Evolutionary conservation across 805 yeast genomes (phyloP).

Genomic region (Wilhelminamyces savonicus): DNA sequence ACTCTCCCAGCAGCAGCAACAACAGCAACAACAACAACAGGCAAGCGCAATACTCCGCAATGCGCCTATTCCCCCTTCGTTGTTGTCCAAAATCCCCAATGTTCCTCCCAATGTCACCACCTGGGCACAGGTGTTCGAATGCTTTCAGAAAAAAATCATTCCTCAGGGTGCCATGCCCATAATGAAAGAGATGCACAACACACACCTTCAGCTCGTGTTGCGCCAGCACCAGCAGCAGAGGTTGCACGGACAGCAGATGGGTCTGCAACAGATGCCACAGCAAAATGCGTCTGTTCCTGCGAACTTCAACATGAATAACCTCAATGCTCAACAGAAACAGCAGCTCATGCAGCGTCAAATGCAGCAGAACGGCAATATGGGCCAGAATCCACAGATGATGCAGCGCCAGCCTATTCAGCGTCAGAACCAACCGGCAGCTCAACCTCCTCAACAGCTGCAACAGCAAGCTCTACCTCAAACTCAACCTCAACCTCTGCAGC

Average conservation of each 20-base stretch:
- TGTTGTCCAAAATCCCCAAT: slow-evolving; percentile 63
- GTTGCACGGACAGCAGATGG: slow-evolving; percentile 13
- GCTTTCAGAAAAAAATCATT: slow-evolving; percentile 51
- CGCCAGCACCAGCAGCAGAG: slow-evolving; percentile 44
- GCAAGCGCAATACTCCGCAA: slow-evolving; percentile 48
- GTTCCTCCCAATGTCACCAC: slow-evolving; percentile 74
- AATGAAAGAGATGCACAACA: slow-evolving; percentile 60
- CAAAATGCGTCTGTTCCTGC: slow-evolving; percentile 1
- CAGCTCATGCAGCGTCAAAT: slow-evolving; percentile 32
- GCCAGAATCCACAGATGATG: slow-evolving; percentile 6
- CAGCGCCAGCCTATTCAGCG: slow-evolving; percentile 17
- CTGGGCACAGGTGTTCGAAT: slow-evolving; percentile 73
- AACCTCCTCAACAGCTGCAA: slow-evolving; percentile 24
- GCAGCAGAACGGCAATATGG: slow-evolving; percentile 14
- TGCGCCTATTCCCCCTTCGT: slow-evolving; percentile 64
- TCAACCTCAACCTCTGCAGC: slow-evolving; percentile 23
- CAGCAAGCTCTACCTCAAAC: slow-evolving; percentile 23
- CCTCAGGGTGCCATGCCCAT: slow-evolving; percentile 52
- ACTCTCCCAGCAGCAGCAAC: background rate
- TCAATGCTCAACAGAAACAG: slow-evolving; percentile 33
- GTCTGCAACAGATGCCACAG: too few relatives aligned
- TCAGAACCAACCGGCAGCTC: slow-evolving; percentile 15
- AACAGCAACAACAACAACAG: slow-evolving; percentile 12
- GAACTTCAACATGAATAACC: slow-evolving; percentile 15
- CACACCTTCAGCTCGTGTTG: slow-evolving; percentile 55